Percentiles rank a stretch among this genome's conserved stretches.
Conservation (phyloP, 1,139 yeast genomes). For the Pichia sp. region DNA sequence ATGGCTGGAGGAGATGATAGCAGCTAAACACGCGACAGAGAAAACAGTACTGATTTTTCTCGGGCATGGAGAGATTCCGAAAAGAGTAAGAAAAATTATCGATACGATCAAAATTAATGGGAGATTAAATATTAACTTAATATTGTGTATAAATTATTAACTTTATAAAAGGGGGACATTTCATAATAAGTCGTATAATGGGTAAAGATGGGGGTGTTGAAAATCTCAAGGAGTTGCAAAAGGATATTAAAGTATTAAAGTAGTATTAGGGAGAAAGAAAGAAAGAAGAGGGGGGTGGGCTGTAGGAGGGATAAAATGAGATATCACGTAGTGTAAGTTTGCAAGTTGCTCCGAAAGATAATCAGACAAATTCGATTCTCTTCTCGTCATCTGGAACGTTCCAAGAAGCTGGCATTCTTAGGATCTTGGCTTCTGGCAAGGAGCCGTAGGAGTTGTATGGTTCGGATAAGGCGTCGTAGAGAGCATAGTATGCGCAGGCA, state of each 20-base stretch:
- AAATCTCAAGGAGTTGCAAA: background rate
- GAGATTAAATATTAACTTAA: background rate
- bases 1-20: background rate
- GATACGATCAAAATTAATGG: too few species aligned
- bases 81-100: background rate
- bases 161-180: background rate
- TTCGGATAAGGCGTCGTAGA: conserved; percentile 30
- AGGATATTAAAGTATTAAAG: background rate
- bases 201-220: too few species aligned
- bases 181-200: background rate
- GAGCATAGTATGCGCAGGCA: conserved; percentile 41
- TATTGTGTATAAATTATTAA: background rate
- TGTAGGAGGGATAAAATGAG: background rate
- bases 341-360: background rate
- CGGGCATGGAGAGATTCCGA: background rate
- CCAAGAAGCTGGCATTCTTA: conserved; percentile 33
- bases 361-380: conserved; percentile 22
- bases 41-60: background rate
- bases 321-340: background rate
- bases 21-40: background rate
- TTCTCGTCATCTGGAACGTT: conserved; percentile 25
- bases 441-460: conserved; percentile 28
- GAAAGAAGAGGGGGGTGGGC: too few species aligned
- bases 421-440: conserved; percentile 30
- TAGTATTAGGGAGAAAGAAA: background rate